These are phyloP conservation scores for Mucuna pruriens DNA, from an alignment of 306 rosid genomes.

Conservation along the genomic window DNA sequence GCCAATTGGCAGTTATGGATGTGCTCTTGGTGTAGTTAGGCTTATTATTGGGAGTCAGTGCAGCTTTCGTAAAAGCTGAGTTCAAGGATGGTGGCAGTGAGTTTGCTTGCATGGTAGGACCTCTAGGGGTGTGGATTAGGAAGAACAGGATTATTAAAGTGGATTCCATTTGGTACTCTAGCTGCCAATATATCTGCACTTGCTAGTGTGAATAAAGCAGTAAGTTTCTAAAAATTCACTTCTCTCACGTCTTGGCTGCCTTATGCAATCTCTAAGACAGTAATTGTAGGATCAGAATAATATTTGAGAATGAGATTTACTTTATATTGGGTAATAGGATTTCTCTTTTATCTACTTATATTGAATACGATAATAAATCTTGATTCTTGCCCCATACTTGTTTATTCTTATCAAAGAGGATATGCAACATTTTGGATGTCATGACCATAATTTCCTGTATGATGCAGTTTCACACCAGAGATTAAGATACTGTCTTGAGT, in stretches of 20 bases:
- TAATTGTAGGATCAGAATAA: neutral
- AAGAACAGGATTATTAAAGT: conserved; percentile 45
- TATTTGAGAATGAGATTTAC: neutral
- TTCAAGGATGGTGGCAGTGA: conserved; percentile 45
- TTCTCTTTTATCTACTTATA: neutral
- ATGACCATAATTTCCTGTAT: neutral
- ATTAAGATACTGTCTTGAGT: conserved; percentile 59
- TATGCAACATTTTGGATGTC: neutral
- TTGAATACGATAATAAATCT: neutral
- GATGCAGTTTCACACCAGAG: conserved; percentile 52
- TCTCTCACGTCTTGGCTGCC: neutral
- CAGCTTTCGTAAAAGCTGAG: conserved; percentile 40
- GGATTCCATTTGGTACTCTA: conserved; percentile 77
- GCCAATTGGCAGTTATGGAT: conserved; percentile 49
- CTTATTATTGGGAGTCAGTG: conserved; percentile 52
- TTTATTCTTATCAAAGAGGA: neutral
- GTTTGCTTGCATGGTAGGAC: conserved; percentile 78
- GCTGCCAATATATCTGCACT: conserved; percentile 68
- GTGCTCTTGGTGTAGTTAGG: conserved; percentile 47
- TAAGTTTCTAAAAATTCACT: conserved; percentile 24
- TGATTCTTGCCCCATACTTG: neutral
- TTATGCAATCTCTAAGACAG: neutral
- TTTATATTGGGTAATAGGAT: neutral
- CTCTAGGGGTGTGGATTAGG: conserved; percentile 59
- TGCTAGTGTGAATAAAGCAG: conserved; percentile 52